Percentiles rank a stretch among this genome's conserved stretches.
Conservation (phyloP, 2,329 filamentous ascomycete species). For the Zasmidium citrigriseum region DNA sequence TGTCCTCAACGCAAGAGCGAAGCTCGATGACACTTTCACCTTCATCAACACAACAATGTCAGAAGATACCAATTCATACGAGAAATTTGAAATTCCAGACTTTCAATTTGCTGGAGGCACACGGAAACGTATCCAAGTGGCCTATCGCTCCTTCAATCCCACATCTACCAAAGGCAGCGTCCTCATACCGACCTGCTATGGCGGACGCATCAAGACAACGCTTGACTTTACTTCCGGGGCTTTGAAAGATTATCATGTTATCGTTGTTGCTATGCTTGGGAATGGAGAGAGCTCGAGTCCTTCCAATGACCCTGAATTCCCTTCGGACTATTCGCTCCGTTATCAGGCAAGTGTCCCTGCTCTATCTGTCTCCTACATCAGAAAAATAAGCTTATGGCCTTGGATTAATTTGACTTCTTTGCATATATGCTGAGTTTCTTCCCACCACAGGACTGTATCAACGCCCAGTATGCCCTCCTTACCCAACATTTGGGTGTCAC, state of each 20-base stretch:
- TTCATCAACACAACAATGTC: background rate
- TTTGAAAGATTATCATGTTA: constrained; percentile 7
- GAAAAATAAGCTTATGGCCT: no score
- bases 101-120: background rate
- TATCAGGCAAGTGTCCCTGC: no score
- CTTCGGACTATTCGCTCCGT: constrained; percentile 1
- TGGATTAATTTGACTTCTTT: no score
- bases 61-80: background rate
- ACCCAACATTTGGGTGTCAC: constrained; percentile 1
- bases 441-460: constrained; percentile 9
- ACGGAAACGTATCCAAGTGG: background rate
- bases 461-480: constrained; percentile 5
- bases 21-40: background rate
- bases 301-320: constrained; percentile 6
- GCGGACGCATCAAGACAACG: constrained; percentile 7
- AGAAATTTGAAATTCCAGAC: background rate
- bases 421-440: no score
- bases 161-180: background rate
- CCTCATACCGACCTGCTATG: constrained; percentile 7
- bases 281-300: constrained; percentile 5
- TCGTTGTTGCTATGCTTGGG: constrained; percentile 5
- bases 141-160: constrained; percentile 8
- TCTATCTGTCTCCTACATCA: no score
- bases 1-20: background rate
- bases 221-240: constrained; percentile 4